Percentiles rank a stretch among this genome's conserved stretches.
Conservation (phyloP, 164 flowering plant genomes). For the Malania oleifera region DNA sequence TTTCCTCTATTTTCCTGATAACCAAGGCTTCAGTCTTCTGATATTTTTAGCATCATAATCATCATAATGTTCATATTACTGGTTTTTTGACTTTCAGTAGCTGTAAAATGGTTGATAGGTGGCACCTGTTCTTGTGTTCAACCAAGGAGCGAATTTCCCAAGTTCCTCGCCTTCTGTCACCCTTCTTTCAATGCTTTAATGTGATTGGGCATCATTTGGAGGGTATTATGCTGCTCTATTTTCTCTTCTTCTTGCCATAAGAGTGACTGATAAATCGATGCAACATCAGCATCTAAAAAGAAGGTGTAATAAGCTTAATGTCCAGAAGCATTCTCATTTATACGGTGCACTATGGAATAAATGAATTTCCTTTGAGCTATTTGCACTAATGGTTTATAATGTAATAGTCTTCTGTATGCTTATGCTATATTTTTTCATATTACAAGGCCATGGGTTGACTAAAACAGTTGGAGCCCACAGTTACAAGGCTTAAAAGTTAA, state of each 20-base stretch:
- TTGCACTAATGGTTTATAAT: neutral
- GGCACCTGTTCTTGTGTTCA: neutral
- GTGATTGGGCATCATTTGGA: neutral
- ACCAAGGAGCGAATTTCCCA: neutral
- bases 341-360: no score
- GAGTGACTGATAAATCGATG: no score
- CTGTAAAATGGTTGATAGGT: neutral
- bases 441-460: neutral
- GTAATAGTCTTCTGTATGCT: neutral
- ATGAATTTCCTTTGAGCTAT: neutral
- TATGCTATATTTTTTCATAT: neutral
- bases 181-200: neutral
- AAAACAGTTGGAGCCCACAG: neutral
- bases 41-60: no score
- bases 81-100: neutral
- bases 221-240: no score
- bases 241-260: no score
- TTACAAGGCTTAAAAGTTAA: neutral
- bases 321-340: no score
- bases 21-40: no score
- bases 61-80: neutral
- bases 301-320: no score
- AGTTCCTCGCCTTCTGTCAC: neutral
- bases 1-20: no score
- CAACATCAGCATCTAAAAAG: no score